These are phyloP conservation scores for Monilinia aucupariae DNA, from an alignment of 2,329 filamentous ascomycete species.

Conservation along the genomic window DNA sequence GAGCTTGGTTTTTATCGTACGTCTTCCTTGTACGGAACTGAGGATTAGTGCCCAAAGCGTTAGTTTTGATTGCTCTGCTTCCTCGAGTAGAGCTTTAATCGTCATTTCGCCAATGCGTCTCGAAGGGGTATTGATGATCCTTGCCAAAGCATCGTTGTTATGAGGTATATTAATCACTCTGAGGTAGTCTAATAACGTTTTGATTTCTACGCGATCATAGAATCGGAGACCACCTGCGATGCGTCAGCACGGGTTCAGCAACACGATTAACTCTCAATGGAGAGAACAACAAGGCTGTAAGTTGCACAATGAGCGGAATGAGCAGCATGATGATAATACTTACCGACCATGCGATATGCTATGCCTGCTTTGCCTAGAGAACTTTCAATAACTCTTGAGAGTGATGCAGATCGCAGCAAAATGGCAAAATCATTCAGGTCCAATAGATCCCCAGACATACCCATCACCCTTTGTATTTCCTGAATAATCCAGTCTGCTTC, in stretches of 20 bases:
- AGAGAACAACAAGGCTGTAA: not conserved
- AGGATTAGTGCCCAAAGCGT: conserved; percentile 74
- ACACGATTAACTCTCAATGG: too few relatives aligned
- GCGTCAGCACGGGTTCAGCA: conserved; percentile 18
- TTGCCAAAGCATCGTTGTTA: conserved; percentile 78
- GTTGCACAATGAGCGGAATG: not conserved
- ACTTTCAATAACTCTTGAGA: conserved; percentile 82
- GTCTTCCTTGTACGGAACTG: conserved; percentile 48
- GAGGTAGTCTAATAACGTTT: conserved; percentile 80
- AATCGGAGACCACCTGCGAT: conserved; percentile 66
- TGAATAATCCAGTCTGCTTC: conserved; percentile 87
- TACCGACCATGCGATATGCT: conserved; percentile 84
- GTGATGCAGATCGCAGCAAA: conserved; percentile 72
- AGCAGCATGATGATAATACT: conserved; percentile 19
- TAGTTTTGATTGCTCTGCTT: conserved; percentile 64
- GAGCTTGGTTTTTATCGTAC: conserved; percentile 48
- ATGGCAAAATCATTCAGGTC: conserved; percentile 76
- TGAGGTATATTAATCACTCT: conserved; percentile 77
- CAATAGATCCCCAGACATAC: conserved; percentile 69
- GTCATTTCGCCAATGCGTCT: conserved; percentile 77
- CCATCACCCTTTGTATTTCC: conserved; percentile 67
- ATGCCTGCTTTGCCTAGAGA: conserved; percentile 75
- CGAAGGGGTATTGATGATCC: conserved; percentile 79
- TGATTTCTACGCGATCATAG: conserved; percentile 86
- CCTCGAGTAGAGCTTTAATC: conserved; percentile 65